Conservation (phyloP, 768 basidiomycete genomes). For the Lactarius psammicola region DNA sequence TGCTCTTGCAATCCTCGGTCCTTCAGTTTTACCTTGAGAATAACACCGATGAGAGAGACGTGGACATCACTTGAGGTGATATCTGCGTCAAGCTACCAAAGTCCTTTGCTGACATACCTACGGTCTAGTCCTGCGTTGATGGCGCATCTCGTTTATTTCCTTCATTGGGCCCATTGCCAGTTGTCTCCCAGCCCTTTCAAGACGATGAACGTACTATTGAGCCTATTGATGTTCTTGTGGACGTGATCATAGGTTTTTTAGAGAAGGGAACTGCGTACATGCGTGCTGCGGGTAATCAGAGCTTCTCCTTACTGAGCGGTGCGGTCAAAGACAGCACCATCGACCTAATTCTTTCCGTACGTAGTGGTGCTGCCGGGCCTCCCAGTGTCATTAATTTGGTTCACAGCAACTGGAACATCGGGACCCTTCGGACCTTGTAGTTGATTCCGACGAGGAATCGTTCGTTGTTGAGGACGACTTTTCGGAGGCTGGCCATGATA, state of each 20-base stretch:
- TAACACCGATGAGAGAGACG: constrained; percentile 49
- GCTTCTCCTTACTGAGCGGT: constrained; percentile 70
- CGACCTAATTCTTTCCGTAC: constrained; percentile 77
- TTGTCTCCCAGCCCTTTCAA: constrained; percentile 35
- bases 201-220: constrained; percentile 45
- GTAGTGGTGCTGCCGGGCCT: constrained; percentile 34
- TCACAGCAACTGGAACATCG: constrained; percentile 80
- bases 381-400: constrained; percentile 6
- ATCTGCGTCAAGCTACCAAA: neutral
- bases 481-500: constrained; percentile 37
- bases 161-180: constrained; percentile 33
- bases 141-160: constrained; percentile 56
- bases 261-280: constrained; percentile 81
- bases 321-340: constrained; percentile 67
- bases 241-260: constrained; percentile 86
- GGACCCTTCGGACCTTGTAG: constrained; percentile 53
- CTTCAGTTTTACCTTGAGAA: constrained; percentile 71
- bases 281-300: constrained; percentile 75
- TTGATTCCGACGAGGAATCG: constrained; percentile 36
- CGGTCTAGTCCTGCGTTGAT: constrained; percentile 54
- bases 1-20: constrained; percentile 67
- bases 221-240: constrained; percentile 82
- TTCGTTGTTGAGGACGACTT: constrained; percentile 33
- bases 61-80: constrained; percentile 63
- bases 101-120: constrained; percentile 8